phyloP scores from a whole-genome alignment of 352 stramenopile species.

The Phytopythium delawarense region DNA sequence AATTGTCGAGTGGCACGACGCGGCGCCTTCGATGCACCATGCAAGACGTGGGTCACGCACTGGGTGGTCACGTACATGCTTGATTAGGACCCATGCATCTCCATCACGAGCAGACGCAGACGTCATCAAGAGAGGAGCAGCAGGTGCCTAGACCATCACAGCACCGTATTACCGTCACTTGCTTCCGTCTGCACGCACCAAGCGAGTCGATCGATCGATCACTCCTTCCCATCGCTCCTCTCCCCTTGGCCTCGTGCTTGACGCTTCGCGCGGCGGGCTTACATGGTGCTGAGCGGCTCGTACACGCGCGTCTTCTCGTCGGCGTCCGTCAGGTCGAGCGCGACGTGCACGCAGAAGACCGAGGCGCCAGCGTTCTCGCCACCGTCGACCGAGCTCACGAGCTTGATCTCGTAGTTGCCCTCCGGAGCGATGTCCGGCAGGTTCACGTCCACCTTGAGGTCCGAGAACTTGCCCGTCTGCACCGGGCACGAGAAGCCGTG shows the following conservation, averaged over 20 bases:
- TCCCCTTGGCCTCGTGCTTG: too few relatives aligned
- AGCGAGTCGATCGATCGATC: too few relatives aligned
- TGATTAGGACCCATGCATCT: background rate
- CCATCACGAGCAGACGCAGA: background rate
- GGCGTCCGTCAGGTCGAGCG: slow-evolving; percentile 51
- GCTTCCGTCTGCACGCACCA: too few relatives aligned
- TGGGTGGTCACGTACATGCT: too few relatives aligned
- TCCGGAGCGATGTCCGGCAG: slow-evolving; percentile 71
- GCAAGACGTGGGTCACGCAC: too few relatives aligned
- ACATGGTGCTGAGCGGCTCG: slow-evolving; percentile 67
- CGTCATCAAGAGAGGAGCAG: background rate
- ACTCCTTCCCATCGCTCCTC: too few relatives aligned
- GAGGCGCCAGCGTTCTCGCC: slow-evolving; percentile 26
- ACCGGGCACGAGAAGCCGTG: slow-evolving; percentile 77
- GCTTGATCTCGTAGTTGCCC: slow-evolving; percentile 80
- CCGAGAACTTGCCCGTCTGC: slow-evolving; percentile 52
- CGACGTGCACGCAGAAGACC: slow-evolving; percentile 81
- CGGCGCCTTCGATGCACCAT: too few relatives aligned
- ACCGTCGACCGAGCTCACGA: slow-evolving; percentile 43
- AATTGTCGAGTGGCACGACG: too few relatives aligned
- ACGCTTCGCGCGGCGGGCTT: slow-evolving; percentile 12
- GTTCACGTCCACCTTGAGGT: slow-evolving; percentile 80
- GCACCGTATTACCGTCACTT: slow-evolving; percentile 1
- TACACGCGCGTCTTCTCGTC: slow-evolving; percentile 60
- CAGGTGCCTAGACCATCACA: background rate